Percentiles rank a stretch among this genome's conserved stretches.
phyloP scores from a whole-genome alignment of 176 grass and related monocot genomes.

The Carex myosuroides region DNA sequence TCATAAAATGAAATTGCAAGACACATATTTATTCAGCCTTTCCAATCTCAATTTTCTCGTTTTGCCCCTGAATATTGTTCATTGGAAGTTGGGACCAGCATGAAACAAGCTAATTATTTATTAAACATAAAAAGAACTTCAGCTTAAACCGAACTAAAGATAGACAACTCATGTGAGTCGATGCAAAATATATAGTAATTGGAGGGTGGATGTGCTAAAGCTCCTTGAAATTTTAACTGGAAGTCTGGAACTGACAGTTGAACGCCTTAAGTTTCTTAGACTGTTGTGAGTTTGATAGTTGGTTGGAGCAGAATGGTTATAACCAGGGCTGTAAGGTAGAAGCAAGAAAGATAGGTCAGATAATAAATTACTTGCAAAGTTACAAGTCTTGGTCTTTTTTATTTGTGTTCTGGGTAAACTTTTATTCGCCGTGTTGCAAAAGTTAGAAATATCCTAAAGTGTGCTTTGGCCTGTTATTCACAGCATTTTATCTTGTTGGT shows the following conservation, averaged over 20 bases:
- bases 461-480: not conserved
- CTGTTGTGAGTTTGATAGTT: conserved; percentile 3
- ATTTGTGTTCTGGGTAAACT: not conserved
- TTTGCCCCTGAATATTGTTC: too few species aligned
- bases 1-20: too few species aligned
- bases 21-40: too few species aligned
- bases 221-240: not conserved
- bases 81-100: not conserved
- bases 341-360: conserved; percentile 7
- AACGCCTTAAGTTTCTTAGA: not conserved
- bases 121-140: not conserved
- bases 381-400: not conserved
- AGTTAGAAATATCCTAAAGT: not conserved
- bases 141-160: not conserved
- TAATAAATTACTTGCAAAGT: not conserved
- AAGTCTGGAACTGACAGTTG: conserved; percentile 12
- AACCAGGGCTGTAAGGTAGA: not conserved
- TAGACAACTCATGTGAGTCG: not conserved
- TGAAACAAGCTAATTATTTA: not conserved
- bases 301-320: not conserved
- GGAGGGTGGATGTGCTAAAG: conserved; percentile 1
- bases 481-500: not conserved
- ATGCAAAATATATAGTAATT: not conserved
- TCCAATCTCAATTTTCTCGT: too few species aligned
- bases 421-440: not conserved